A percentile compares a stretch with the other conserved stretches of the same genome.
Conservation (phyloP, 768 basidiomycete genomes). For the Russula sp. region DNA sequence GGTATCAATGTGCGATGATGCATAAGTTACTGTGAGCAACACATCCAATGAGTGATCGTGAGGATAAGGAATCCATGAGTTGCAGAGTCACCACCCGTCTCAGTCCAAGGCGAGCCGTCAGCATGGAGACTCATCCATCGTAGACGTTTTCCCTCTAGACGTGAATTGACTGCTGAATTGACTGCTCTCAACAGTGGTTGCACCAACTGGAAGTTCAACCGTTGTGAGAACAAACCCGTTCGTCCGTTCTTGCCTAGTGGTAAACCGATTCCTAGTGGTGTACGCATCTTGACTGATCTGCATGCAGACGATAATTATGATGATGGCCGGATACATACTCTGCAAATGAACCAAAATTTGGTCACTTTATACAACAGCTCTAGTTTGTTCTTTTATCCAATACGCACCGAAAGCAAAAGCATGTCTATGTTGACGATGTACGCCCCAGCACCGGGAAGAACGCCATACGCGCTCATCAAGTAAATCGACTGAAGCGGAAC, state of each 20-base stretch:
- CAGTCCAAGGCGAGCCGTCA: background rate
- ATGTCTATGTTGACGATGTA: constrained; percentile 18
- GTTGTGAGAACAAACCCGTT: constrained; percentile 12
- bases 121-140: background rate
- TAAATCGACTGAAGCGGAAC: constrained; percentile 7
- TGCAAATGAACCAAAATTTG: background rate
- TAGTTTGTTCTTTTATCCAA: no score
- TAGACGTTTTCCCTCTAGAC: background rate
- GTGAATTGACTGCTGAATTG: background rate
- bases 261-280: background rate
- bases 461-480: constrained; percentile 11
- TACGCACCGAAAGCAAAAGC: constrained; percentile 20
- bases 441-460: constrained; percentile 20
- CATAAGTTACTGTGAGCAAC: background rate
- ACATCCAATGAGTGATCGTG: background rate
- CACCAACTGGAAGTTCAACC: background rate
- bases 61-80: background rate
- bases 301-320: constrained; percentile 20
- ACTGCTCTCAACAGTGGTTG: background rate
- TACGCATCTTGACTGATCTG: constrained; percentile 18
- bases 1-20: background rate
- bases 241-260: background rate
- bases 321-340: constrained; percentile 26
- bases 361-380: background rate
- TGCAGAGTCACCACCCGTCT: background rate